Conservation (phyloP, 768 basidiomycete species). For the Tricholoma matsutake region DNA sequence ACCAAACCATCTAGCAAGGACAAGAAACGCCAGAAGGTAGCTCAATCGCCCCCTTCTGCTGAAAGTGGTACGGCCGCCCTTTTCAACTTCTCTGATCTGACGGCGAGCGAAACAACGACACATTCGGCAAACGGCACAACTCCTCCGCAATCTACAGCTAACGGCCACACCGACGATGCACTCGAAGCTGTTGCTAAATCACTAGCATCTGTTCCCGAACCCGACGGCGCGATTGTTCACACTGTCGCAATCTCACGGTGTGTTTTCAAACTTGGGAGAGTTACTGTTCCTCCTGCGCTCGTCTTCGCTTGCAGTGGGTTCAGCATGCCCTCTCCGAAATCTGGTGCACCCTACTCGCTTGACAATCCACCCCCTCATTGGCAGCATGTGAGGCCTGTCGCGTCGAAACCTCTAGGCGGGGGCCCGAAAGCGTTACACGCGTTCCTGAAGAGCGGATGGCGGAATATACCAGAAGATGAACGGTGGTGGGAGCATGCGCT, state of each 20-base stretch:
- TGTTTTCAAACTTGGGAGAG: constrained; percentile 69
- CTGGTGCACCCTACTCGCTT: constrained; percentile 34
- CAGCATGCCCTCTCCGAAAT: constrained; percentile 24
- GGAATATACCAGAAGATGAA: constrained; percentile 50
- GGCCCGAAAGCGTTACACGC: constrained; percentile 37
- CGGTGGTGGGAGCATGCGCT: constrained; percentile 72
- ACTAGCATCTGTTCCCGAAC: constrained; percentile 35
- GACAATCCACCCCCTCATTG: constrained; percentile 49
- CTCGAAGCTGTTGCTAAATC: constrained; percentile 33
- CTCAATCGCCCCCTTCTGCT: constrained; percentile 7
- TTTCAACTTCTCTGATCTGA: constrained; percentile 32
- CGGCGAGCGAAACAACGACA: constrained; percentile 23
- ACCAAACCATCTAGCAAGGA: constrained; percentile 44
- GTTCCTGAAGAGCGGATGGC: constrained; percentile 61
- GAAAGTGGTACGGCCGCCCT: constrained; percentile 9
- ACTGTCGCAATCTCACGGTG: constrained; percentile 60
- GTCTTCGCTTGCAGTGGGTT: constrained; percentile 62
- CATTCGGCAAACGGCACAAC: constrained; percentile 7
- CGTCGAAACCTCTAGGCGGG: constrained; percentile 32
- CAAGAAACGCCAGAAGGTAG: constrained; percentile 12
- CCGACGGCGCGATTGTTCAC: constrained; percentile 57
- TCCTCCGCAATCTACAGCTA: constrained; percentile 18
- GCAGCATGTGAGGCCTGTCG: constrained; percentile 35
- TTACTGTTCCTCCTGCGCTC: constrained; percentile 69
- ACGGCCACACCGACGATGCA: constrained; percentile 7